Conservation (phyloP, 768 basidiomycete species). For the Termitomyces sp. region DNA sequence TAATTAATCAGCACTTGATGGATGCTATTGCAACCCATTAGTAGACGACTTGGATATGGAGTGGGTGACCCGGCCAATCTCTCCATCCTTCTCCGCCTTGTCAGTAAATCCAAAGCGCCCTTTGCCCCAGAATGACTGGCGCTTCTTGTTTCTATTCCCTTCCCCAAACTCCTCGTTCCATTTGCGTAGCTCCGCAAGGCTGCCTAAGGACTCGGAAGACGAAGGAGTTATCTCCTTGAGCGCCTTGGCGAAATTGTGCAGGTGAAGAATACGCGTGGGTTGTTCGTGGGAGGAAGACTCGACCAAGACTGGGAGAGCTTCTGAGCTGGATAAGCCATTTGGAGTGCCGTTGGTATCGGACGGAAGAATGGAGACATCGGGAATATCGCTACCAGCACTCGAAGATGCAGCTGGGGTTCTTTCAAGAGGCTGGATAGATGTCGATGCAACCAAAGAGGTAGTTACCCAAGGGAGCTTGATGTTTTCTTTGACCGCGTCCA, state of each 20-base stretch:
- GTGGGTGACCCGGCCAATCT: slow-evolving; percentile 40
- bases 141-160: slow-evolving; percentile 59
- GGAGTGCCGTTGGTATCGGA: not conserved
- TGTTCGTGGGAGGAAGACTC: slow-evolving; percentile 1
- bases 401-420: not conserved
- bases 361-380: not conserved
- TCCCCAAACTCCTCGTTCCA: slow-evolving; percentile 97
- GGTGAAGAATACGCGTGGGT: slow-evolving; percentile 27
- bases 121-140: slow-evolving; percentile 79
- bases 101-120: slow-evolving; percentile 83
- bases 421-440: not conserved
- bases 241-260: slow-evolving; percentile 76
- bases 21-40: slow-evolving; percentile 1
- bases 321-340: not conserved
- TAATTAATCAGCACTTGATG: not conserved
- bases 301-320: slow-evolving; percentile 9
- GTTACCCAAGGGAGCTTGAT: slow-evolving; percentile 74
- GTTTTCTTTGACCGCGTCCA: slow-evolving; percentile 86
- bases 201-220: slow-evolving; percentile 75
- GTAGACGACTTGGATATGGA: slow-evolving; percentile 1
- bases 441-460: not conserved
- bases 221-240: slow-evolving; percentile 88
- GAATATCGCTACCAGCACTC: not conserved
- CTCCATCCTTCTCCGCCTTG: slow-evolving; percentile 25
- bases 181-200: slow-evolving; percentile 67